A percentile compares a stretch with the other conserved stretches of the same genome.
These are phyloP conservation scores for Phlyctochytrium arcticum DNA, from an alignment of 192 early-diverging fungal species.

Conservation along the genomic window DNA sequence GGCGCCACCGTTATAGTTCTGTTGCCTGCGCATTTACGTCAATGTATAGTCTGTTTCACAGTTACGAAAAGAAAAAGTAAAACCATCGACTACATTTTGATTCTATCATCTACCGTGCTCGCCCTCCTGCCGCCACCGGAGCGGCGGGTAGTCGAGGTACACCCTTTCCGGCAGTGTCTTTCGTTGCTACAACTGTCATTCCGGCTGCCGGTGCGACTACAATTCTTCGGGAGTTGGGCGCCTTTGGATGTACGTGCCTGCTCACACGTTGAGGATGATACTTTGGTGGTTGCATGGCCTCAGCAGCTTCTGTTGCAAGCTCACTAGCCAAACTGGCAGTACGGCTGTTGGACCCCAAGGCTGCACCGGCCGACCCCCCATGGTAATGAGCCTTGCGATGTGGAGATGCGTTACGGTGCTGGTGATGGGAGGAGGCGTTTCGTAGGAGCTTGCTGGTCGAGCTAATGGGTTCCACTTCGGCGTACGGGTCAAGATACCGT, in stretches of 20 bases:
- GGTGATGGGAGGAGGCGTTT: not conserved
- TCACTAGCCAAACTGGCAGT: constrained; percentile 8
- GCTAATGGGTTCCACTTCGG: not conserved
- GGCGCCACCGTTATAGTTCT: not conserved
- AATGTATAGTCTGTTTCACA: too few relatives aligned
- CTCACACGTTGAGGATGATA: not conserved
- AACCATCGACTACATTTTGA: too few relatives aligned
- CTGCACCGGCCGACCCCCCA: too few relatives aligned
- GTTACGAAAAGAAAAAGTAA: too few relatives aligned
- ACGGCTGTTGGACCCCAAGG: constrained; percentile 6
- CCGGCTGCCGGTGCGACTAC: constrained; percentile 15
- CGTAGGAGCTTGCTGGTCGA: not conserved
- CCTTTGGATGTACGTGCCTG: constrained; percentile 13
- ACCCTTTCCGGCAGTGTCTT: too few relatives aligned
- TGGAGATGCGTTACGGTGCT: not conserved
- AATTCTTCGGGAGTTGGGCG: not conserved
- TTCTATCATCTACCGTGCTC: too few relatives aligned
- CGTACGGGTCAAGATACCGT: not conserved
- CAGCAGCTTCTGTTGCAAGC: constrained; percentile 13
- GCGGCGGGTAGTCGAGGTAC: too few relatives aligned
- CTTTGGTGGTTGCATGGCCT: constrained; percentile 18
- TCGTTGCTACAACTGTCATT: too few relatives aligned
- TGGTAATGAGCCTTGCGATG: not conserved
- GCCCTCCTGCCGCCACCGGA: too few relatives aligned
- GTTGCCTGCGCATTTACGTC: too few relatives aligned